Evolutionary conservation across 257 asterid genomes (phyloP).

Genomic region (Dorcoceras hygrometricum): DNA sequence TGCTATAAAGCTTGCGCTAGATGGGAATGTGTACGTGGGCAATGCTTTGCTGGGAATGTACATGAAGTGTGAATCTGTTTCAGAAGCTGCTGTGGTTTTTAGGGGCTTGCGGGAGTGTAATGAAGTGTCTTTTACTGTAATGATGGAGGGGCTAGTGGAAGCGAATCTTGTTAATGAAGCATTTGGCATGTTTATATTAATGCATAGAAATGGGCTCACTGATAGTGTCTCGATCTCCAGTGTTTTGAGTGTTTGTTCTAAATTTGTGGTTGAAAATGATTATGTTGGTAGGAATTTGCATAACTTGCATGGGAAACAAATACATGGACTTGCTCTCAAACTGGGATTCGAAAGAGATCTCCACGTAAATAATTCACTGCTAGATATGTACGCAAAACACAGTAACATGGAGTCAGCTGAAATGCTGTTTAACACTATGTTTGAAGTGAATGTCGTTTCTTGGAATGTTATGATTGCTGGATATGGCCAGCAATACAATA

Average conservation of each 20-base stretch:
- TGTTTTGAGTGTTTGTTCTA: conserved; percentile 57
- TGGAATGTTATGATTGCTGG: conserved; percentile 86
- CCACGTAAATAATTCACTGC: conserved; percentile 62
- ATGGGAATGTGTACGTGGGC: conserved; percentile 51
- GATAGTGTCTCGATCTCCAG: conserved; percentile 60
- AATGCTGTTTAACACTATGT: conserved; percentile 40
- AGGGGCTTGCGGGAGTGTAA: conserved; percentile 54
- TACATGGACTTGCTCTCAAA: conserved; percentile 57
- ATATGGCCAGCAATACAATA: conserved; percentile 42
- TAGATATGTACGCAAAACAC: conserved; percentile 59
- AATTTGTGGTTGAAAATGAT: conserved; percentile 25
- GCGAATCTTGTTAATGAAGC: conserved; percentile 57
- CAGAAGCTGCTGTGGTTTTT: conserved; percentile 46
- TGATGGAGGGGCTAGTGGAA: conserved; percentile 66
- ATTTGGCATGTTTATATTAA: conserved; percentile 52
- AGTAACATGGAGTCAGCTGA: conserved; percentile 65
- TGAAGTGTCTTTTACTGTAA: conserved; percentile 69
- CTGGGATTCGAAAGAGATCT: conserved; percentile 48
- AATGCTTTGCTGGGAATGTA: conserved; percentile 74
- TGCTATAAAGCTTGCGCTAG: conserved; percentile 60
- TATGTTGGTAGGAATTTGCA: conserved; percentile 24
- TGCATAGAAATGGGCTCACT: conserved; percentile 45
- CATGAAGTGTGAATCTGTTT: conserved; percentile 47
- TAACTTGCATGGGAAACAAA: conserved; percentile 41
- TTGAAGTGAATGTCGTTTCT: conserved; percentile 54